Evolutionary conservation across 257 asterid genomes (phyloP), one percentile per base, ranked within the genome.

Genomic region (Eucommia ulmoides): DNA sequence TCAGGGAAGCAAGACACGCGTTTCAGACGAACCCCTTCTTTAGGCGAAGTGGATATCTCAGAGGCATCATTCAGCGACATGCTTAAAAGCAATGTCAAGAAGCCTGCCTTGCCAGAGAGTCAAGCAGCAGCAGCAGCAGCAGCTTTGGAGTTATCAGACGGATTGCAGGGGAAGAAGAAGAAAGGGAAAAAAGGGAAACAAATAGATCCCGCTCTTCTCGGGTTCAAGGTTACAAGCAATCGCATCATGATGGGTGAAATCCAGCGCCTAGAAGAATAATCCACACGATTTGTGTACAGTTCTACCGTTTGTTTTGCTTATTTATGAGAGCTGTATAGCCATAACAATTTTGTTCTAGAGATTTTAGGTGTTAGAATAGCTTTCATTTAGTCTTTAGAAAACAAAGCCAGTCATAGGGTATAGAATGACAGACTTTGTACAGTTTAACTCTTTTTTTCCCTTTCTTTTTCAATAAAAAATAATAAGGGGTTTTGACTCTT

Each of bases 181-280:
- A 91, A 86, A 66, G 99, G 99, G 20, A 91, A 86, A 74, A 91
- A 86, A 63, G 99, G 99, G 52, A 77, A 95, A 49, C 99, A 86
- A 63, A 91, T 91, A 0, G 99, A 91, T 48, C 99, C 99, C 2
- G 94, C 99, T 41, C 89, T 91, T 56, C 95, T 91, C 22, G 99
- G 99, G 3, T 91, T 91, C 73, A 91, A 86, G 76, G 99, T 91
- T n/a, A 76, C 93, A 1, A 91, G 99, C 75, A 91, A 91, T 62
- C 85, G 99, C 45, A 86, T 91, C 64, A 72, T 86, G 95, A 91
- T 91, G 99, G 99, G 99, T 10, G 99, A 91, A 66, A 86, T 91
- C 55, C 99, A 91, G 59, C 65, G 96, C 46, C 18, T 80, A 56
- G 99, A 86, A 22, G 99, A 91, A 70, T 91, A 69, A 46, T 26